phyloP scores from a whole-genome alignment of 768 basidiomycete species.

The Holtermannia corniformis region DNA sequence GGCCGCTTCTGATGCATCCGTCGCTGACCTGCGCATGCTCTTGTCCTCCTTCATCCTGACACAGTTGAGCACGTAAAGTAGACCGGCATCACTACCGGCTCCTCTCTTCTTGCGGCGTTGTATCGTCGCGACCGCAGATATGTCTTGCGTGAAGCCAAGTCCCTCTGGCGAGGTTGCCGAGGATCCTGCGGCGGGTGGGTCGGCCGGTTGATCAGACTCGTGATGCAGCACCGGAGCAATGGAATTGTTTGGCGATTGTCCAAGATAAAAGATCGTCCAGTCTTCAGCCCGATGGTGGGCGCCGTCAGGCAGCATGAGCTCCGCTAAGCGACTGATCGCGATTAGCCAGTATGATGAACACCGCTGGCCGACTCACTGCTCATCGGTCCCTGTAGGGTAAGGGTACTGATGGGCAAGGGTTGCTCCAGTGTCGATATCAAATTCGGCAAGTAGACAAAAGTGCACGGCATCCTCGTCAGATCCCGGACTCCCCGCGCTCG shows the following conservation, averaged over 20 bases:
- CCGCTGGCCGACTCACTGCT: slow-evolving; percentile 54
- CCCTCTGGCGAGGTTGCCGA: neutral
- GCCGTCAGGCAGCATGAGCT: slow-evolving; percentile 97
- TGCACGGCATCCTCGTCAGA: slow-evolving; percentile 46
- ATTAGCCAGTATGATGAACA: neutral
- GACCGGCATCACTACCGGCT: slow-evolving; percentile 43
- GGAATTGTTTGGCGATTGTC: slow-evolving; percentile 81
- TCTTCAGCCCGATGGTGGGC: slow-evolving; percentile 90
- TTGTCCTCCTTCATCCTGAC: slow-evolving; percentile 88
- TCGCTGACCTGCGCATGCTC: slow-evolving; percentile 58
- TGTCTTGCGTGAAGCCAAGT: neutral
- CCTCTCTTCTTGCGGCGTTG: slow-evolving; percentile 19
- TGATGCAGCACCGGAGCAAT: slow-evolving; percentile 68
- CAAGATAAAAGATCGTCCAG: slow-evolving; percentile 98
- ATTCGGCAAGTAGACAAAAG: slow-evolving; percentile 94
- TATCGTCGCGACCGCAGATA: neutral
- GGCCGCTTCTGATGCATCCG: neutral
- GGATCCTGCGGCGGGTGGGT: neutral
- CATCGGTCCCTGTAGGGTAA: slow-evolving; percentile 84
- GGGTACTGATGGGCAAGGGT: slow-evolving; percentile 94
- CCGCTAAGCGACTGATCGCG: slow-evolving; percentile 67
- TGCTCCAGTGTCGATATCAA: slow-evolving; percentile 91
- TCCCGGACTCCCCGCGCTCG: slow-evolving; percentile 1
- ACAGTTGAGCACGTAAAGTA: slow-evolving; percentile 80
- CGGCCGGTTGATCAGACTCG: slow-evolving; percentile 13